phyloP scores from a whole-genome alignment of 805 yeast genomes.

The Yarrowia porcina region DNA sequence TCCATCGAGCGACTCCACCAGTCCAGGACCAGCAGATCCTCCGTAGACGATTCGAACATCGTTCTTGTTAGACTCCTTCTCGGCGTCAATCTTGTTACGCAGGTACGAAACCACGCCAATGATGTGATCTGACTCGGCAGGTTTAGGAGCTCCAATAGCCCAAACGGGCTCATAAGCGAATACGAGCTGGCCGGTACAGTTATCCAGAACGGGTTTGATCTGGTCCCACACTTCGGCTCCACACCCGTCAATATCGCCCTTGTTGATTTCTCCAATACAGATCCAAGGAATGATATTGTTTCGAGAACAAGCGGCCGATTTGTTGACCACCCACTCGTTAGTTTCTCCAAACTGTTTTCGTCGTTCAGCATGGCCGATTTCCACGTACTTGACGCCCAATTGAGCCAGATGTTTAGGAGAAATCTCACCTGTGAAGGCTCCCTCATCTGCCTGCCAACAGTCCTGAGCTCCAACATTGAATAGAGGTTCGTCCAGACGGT shows the following conservation, averaged over 20 bases:
- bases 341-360: slow-evolving; percentile 34
- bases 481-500: slow-evolving; percentile 11
- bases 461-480: slow-evolving; percentile 35
- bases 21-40: slow-evolving; percentile 36
- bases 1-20: slow-evolving; percentile 30
- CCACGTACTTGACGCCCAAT: slow-evolving; percentile 33
- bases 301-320: slow-evolving; percentile 31
- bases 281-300: slow-evolving; percentile 33
- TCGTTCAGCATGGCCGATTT: slow-evolving; percentile 37
- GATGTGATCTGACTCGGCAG: slow-evolving; percentile 34
- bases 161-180: slow-evolving; percentile 38
- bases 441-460: slow-evolving; percentile 33
- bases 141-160: slow-evolving; percentile 37
- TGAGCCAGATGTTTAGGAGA: slow-evolving; percentile 33
- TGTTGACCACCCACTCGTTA: slow-evolving; percentile 32
- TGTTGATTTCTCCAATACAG: slow-evolving; percentile 34
- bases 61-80: slow-evolving; percentile 28
- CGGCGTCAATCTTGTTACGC: slow-evolving; percentile 1
- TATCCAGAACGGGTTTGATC: slow-evolving; percentile 14
- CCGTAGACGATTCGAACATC: slow-evolving; percentile 34
- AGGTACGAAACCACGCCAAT: slow-evolving; percentile 29
- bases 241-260: slow-evolving; percentile 28
- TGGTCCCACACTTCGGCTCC: slow-evolving; percentile 24
- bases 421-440: slow-evolving; percentile 36
- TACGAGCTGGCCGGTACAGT: slow-evolving; percentile 26